These are phyloP conservation scores for Schizophyllum amplum DNA, from an alignment of 1,284 basidiomycete genomes.

Conservation along the genomic window DNA sequence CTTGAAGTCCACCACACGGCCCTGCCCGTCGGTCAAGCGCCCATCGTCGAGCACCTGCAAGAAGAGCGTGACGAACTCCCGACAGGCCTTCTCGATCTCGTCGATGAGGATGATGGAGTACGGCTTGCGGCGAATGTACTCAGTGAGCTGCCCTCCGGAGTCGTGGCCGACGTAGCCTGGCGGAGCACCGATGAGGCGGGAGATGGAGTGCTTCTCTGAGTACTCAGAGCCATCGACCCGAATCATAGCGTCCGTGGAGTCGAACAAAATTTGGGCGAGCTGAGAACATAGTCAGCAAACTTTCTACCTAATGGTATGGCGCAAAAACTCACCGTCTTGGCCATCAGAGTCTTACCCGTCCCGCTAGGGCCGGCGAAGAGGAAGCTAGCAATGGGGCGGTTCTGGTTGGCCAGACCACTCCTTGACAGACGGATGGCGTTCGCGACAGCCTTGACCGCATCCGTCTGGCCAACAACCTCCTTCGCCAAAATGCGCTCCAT, in stretches of 20 bases:
- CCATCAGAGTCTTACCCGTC: conserved; percentile 82
- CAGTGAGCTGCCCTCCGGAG: conserved; percentile 84
- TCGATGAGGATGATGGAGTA: conserved; percentile 78
- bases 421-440: conserved; percentile 89
- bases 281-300: conserved; percentile 23
- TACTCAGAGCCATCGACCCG: conserved; percentile 90
- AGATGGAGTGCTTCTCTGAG: conserved; percentile 89
- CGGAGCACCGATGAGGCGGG: conserved; percentile 84
- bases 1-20: conserved; percentile 57
- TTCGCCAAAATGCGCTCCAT: conserved; percentile 64
- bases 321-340: conserved; percentile 67
- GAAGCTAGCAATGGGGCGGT: conserved; percentile 88
- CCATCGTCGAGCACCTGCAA: conserved; percentile 95
- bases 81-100: conserved; percentile 87
- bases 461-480: conserved; percentile 83
- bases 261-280: conserved; percentile 84
- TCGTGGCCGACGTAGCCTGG: conserved; percentile 91
- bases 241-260: conserved; percentile 86
- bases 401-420: conserved; percentile 79
- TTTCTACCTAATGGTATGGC: background rate
- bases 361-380: conserved; percentile 92
- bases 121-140: conserved; percentile 84
- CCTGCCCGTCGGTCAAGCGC: conserved; percentile 85
- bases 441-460: conserved; percentile 84
- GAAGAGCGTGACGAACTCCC: conserved; percentile 87